Base-by-base conservation (phyloP, 495 filamentous ascomycete genomes). In the Tuber borchii region DNA sequence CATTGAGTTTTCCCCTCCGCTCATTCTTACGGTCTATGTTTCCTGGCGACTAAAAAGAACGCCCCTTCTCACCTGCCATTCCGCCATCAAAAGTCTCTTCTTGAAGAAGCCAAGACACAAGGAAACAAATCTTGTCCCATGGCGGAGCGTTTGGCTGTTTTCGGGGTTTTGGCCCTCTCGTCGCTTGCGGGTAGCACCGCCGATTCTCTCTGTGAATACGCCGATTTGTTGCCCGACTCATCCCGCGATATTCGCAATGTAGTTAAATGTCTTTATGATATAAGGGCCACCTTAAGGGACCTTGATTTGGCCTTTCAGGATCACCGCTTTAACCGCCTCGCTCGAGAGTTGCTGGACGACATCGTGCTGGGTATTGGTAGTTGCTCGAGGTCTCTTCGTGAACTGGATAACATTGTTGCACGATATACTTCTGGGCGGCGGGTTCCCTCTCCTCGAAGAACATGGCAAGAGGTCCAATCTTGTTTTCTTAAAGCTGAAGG, bases 401-500 rank as follows among this genome's bases (percentile, higher is more conserved):
- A 83, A 83, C 37, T 83, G 74, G 80, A 82, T 76, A 76, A 71
- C 26, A 82, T 89, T 19, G 85, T 82, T 73, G 77, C 86, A 48
- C 73, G 79, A 76, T 82, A 83, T 69, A 83, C 79, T 48, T 76
- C 80, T 48, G 83, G 80, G 69, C 71, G 82, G 34, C 83, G 82
- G n/a, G 81, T 82, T 19, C 85, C 85, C 22, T 80, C 81, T 26
- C 88, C 87, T 78, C 83, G 84, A 69, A 83, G 83, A 56, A 85
- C 86, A 20, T 92, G 90, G 90, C 76, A 84, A 17, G 84, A 87
- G 48, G 81, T 91, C 70, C 80, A 82, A 72, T 75, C 81, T 2
- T 85, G 85, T 76, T 89, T 91, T 78, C 84, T 84, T 75, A 81
- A 85, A 42, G 87, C 89, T 74, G 86, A 88, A 71, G 84, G 86